Base-by-base conservation (phyloP, 306 rosid species). In the Rosa rugosa region DNA sequence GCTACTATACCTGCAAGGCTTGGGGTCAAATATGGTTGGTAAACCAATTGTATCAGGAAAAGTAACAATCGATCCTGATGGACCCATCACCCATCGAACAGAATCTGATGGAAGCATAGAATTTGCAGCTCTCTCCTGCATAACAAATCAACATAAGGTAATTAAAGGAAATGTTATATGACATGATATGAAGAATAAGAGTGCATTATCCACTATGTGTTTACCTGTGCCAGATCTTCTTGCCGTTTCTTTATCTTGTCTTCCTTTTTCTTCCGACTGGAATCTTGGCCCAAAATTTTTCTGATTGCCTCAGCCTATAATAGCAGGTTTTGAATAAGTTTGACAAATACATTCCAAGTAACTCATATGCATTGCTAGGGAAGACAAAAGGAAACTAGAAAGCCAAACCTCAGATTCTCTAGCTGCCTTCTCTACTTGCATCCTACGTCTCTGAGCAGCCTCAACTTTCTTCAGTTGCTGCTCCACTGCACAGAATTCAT, bases 401-500 rank as follows among this genome's bases (percentile, higher is more conserved):
- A 16, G 68, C 49, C 84, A 79, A 81, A 89, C 90, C 93, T 89
- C 93, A 3, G 93, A 85, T 74, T 89, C 93, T 77, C 78, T 79
- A 47, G 93, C 82, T 40, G 93, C 93, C 88, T 80, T 87, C 75
- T 83, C 93, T 14, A 84, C 85, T 82, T 87, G 93, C 84, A 85
- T 82, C 80, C 81, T 87, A 6, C 93, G 89, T 82, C 81, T 83
- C 82, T 85, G 82, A 75, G 89, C 89, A 65, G 91, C 89, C 86
- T 87, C 91, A 3, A 88, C 83, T 80, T 84, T 89, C 83, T 87
- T 89, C 71, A 85, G 69, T 81, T 85, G 91, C 79, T 80, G 89
- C 80, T 87, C 91, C 80, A 82, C 76, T 75, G 85, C 89, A 41
- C 89, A 77, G 46, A 80, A 73, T 80, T 85, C 74, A 22, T 83